Base-by-base conservation (phyloP, 306 rosid genomes). In the Corylus americana region DNA sequence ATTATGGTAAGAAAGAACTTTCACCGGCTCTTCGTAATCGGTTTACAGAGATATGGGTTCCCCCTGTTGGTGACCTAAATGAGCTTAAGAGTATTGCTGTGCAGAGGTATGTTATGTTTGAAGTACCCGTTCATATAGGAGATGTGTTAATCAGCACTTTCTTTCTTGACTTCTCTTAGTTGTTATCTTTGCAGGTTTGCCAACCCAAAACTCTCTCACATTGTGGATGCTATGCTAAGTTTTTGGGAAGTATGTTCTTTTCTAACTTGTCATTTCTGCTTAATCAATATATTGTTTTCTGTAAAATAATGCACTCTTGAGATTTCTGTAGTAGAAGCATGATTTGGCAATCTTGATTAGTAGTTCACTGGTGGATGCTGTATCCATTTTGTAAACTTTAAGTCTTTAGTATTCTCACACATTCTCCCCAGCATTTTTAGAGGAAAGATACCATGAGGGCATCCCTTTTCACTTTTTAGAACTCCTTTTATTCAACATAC, bases 11-110 rank as follows among this genome's bases (percentile, higher is more conserved):
- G 91, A 95, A 89, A 85, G 98, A 95, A 82, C 77, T 94, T 25
- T 68, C 91, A 77, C 91, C 98, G 44, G 98, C 98, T 18, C 90
- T 95, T 59, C 93, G 98, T 77, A 95, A 95, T 80, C 94, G 98
- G 54, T 95, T 95, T 85, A 95, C 98, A 7, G 98, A 92, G 93
- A 90, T 95, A 86, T 95, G 98, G 98, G 98, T 95, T 80, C 93
- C 98, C 42, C 83, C 98, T 70, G 93, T 92, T 73, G 79, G 64
- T 79, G 94, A 89, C 80, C 71, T 81, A 25, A 86, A 88, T 25
- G 98, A 95, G 86, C 98, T 95, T 55, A 79, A 54, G 59, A 84
- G 74, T 75, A 91, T 95, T 75, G 97, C 91, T 64, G 54, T 88
- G 57, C 76, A 73, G 76, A 94, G 98, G 97, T 91, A 74, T 31